These are phyloP conservation scores for Trichophyton rubrum DNA, from an alignment of 2,329 filamentous ascomycete species.

Conservation along the genomic window DNA sequence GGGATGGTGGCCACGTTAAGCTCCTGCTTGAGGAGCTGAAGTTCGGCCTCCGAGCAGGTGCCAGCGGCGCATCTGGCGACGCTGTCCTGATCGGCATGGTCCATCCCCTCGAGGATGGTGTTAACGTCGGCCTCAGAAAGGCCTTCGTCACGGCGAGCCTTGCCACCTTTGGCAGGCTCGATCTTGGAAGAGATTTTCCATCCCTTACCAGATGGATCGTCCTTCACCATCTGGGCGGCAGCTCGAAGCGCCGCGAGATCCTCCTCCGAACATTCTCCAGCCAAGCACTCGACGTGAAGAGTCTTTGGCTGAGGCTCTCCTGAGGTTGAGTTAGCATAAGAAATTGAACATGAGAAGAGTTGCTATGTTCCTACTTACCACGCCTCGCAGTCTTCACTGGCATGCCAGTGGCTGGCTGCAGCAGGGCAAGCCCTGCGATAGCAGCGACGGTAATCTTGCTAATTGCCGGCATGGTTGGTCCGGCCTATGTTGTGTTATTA, in stretches of 20 bases:
- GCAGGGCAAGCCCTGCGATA: background rate
- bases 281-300: constrained; percentile 5
- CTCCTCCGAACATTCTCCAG: constrained; percentile 7
- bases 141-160: constrained; percentile 6
- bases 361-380: background rate
- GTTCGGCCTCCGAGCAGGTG: constrained; percentile 4
- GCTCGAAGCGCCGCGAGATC: constrained; percentile 1
- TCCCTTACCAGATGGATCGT: constrained; percentile 3
- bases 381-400: background rate
- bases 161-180: background rate
- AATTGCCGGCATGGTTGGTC: background rate
- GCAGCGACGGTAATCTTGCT: background rate
- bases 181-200: constrained; percentile 8
- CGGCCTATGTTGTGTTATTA: background rate
- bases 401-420: background rate
- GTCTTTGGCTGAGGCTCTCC: background rate
- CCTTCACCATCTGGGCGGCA: constrained; percentile 4
- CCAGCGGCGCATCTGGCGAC: constrained; percentile 5
- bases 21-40: constrained; percentile 3
- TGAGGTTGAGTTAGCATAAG: background rate
- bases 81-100: background rate
- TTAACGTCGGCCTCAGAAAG: background rate
- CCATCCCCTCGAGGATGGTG: background rate
- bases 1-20: constrained; percentile 6
- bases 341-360: background rate